Conservation (phyloP, 148 eudicot species). For the Rhododendron ferrugineum region DNA sequence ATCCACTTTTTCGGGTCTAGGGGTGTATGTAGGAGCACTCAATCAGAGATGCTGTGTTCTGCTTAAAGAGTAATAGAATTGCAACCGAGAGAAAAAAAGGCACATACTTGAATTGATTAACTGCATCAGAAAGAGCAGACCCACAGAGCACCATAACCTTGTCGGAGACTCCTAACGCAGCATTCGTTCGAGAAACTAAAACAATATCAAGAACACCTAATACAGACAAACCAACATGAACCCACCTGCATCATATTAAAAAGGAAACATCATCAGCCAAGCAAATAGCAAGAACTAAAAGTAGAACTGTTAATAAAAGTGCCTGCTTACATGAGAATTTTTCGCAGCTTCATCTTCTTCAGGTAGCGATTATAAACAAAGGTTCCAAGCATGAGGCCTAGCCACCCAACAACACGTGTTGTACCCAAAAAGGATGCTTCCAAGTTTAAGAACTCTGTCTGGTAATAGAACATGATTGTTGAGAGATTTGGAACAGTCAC, state of each 20-base stretch:
- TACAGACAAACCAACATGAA: constrained; percentile 61
- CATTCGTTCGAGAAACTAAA: constrained; percentile 65
- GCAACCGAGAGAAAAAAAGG: not conserved
- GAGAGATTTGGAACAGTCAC: constrained; percentile 84
- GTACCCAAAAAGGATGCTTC: constrained; percentile 92
- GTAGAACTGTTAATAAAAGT: not conserved
- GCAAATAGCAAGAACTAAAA: not conserved
- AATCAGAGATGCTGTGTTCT: not conserved
- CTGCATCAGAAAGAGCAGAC: constrained; percentile 81
- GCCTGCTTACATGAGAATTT: constrained; percentile 67
- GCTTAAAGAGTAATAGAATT: not conserved
- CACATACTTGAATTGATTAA: constrained; percentile 93
- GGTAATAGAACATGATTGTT: constrained; percentile 89
- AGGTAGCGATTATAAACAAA: constrained; percentile 67
- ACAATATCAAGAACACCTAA: constrained; percentile 60
- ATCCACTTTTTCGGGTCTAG: not conserved
- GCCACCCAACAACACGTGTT: constrained; percentile 84
- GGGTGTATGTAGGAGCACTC: not conserved
- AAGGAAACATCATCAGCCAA: constrained; percentile 1
- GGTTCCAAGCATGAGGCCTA: constrained; percentile 95
- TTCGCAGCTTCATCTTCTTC: constrained; percentile 63
- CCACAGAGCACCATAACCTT: constrained; percentile 71
- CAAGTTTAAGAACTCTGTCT: constrained; percentile 70
- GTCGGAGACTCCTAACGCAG: constrained; percentile 70
- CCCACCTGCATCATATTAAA: constrained; percentile 49